These are phyloP conservation scores for Sporobolomyces roseus DNA, from an alignment of 768 basidiomycete species.

Conservation along the genomic window DNA sequence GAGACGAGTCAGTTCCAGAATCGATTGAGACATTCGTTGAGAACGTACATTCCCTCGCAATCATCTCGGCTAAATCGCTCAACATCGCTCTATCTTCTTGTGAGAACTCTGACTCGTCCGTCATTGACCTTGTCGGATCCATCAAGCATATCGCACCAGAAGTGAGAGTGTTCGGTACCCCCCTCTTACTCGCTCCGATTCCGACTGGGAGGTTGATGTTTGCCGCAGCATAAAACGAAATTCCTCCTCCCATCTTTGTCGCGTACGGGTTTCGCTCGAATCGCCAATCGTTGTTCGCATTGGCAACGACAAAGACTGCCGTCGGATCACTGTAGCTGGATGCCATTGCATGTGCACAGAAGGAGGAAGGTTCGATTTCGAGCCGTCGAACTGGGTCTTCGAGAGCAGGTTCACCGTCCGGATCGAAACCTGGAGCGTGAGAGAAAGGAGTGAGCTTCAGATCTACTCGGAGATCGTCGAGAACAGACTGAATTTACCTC, in stretches of 20 bases:
- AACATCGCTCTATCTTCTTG: constrained; percentile 24
- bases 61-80: constrained; percentile 31
- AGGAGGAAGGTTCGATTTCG: constrained; percentile 3
- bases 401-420: constrained; percentile 12
- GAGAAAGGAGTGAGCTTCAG: background rate
- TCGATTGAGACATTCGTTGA: too few relatives aligned
- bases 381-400: constrained; percentile 15
- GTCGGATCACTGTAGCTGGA: constrained; percentile 12
- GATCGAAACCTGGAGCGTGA: background rate
- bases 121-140: constrained; percentile 1
- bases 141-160: constrained; percentile 32
- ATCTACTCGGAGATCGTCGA: background rate
- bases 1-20: too few relatives aligned
- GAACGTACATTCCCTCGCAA: constrained; percentile 29
- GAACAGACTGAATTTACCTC: too few relatives aligned
- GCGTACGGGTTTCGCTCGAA: constrained; percentile 23
- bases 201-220: constrained; percentile 24
- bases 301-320: constrained; percentile 24
- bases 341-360: constrained; percentile 30
- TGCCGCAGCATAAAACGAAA: constrained; percentile 26
- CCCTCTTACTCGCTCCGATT: background rate
- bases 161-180: constrained; percentile 5
- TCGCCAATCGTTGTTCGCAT: constrained; percentile 33
- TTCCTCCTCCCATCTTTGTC: background rate
- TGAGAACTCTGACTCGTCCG: constrained; percentile 1